Evolutionary conservation across 352 stramenopile genomes (phyloP).

Genomic region (Globisporangium abappressorium): DNA sequence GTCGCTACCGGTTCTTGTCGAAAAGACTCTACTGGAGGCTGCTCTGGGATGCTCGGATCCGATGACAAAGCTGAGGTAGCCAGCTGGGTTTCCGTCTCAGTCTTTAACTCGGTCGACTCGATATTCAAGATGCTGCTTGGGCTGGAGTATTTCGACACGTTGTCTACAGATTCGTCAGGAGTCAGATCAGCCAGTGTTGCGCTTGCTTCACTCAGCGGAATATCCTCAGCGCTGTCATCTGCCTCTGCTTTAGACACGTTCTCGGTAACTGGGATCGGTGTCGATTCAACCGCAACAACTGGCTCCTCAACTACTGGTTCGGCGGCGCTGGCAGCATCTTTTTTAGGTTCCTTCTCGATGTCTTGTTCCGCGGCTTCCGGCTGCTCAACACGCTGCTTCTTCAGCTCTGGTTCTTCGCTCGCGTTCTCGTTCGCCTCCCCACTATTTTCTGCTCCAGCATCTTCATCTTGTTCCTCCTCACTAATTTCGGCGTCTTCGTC

Average conservation of each 20-base stretch:
- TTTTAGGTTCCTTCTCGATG: conserved; percentile 1
- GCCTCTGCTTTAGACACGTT: background rate
- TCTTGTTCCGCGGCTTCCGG: conserved; percentile 2
- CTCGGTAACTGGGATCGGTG: background rate
- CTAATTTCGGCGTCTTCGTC: conserved; percentile 32
- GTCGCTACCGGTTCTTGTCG: background rate
- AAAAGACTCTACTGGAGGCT: conserved; percentile 2
- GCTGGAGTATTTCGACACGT: conserved; percentile 7
- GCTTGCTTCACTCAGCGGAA: conserved; percentile 17
- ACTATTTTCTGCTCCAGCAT: conserved; percentile 16
- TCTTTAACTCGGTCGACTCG: conserved; percentile 1
- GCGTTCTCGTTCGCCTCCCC: conserved; percentile 22
- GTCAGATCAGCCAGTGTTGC: conserved; percentile 16
- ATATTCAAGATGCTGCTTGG: conserved; percentile 10
- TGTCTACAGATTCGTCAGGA: conserved; percentile 11
- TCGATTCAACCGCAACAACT: background rate
- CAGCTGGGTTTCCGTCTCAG: background rate
- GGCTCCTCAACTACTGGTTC: conserved; percentile 1
- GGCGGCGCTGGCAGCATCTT: background rate
- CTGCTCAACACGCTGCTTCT: conserved; percentile 32
- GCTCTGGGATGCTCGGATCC: conserved; percentile 3
- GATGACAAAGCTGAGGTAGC: background rate
- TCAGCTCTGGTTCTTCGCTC: conserved; percentile 30
- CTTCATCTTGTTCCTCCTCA: conserved; percentile 23
- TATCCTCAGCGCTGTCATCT: conserved; percentile 9